phyloP scores from a whole-genome alignment of 257 asterid genomes.

The Cynanchum wilfordii region DNA sequence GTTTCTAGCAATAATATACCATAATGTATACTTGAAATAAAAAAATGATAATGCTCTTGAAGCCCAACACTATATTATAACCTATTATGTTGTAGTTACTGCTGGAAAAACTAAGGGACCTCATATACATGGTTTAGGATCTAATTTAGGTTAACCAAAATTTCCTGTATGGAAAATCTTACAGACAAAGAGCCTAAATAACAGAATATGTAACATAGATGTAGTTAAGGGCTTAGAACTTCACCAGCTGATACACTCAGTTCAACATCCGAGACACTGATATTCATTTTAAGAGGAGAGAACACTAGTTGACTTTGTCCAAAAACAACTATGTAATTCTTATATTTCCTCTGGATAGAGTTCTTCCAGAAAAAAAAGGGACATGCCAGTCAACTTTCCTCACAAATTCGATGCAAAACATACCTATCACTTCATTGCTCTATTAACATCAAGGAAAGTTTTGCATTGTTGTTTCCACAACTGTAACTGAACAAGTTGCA shows the following conservation, averaged over 20 bases:
- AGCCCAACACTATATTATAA: not conserved
- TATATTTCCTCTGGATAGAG: not conserved
- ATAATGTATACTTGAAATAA: not conserved
- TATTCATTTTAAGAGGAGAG: not conserved
- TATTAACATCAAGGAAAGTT: not conserved
- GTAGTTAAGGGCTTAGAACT: not conserved
- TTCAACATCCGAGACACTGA: not conserved
- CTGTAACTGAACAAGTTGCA: not conserved
- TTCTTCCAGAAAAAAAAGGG: not conserved
- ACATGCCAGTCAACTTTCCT: not conserved
- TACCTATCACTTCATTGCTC: not conserved
- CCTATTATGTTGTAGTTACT: not conserved
- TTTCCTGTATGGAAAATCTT: not conserved
- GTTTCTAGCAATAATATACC: no score
- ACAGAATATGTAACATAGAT: not conserved
- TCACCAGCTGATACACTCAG: not conserved
- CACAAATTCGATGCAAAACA: not conserved
- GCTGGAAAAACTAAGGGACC: not conserved
- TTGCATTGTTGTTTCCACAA: not conserved
- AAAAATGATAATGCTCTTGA: not conserved
- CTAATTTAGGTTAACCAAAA: not conserved
- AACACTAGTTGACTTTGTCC: not conserved
- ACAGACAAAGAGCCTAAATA: not conserved
- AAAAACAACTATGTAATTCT: not conserved
- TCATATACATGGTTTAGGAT: not conserved